Base-by-base conservation (phyloP, 441 rosid genomes). In the Biscutella auriculata region DNA sequence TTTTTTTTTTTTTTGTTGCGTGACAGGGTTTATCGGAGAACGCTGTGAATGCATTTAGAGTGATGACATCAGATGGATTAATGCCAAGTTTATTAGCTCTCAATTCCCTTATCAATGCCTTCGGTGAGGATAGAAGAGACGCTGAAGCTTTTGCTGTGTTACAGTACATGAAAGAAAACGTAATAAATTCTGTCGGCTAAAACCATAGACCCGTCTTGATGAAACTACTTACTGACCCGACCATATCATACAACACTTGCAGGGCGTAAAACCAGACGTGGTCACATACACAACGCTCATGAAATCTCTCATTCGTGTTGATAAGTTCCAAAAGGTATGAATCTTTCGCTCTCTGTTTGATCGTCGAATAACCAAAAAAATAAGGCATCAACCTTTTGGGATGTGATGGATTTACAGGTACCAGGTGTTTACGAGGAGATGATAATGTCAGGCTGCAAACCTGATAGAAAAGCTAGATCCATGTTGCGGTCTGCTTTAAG, bases 111-210 rank as follows among this genome's bases (percentile, higher is more conserved):
- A 84, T 89, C 70, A 89, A 94, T 73, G 97, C 99, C 29, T 94
- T 89, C 78, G 95, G 95, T 5, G 95, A 85, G 77, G 99, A 94
- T 66, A 74, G 94, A 79, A 84, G 95, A 69, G 99, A 85, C 35
- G 84, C 68, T 8, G 99, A 89, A 79, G 99, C 96, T n/a, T 93
- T 89, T 66, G 80, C 96, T 14, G 97, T 93, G 63, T 76, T 93
- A 55, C 87, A 80, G 61, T 87, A 82, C 77, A 89, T 93, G 96
- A 93, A 87, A 69, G 99, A 85, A 69, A 83, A 89, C 35, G 99
- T 87, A 39, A 19, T 49, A 35, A 16, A 33, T 60, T 60, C 21
- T 32, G 44, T 61, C 43, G 9, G 13, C 8, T 40, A 57, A 27
- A 16, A 21, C 48, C 45, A 4, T 49, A 9, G 60, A 21, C 19